Evolutionary conservation across 176 grass and related monocot species (phyloP).

Genomic region (Cenchrus purpureus): DNA sequence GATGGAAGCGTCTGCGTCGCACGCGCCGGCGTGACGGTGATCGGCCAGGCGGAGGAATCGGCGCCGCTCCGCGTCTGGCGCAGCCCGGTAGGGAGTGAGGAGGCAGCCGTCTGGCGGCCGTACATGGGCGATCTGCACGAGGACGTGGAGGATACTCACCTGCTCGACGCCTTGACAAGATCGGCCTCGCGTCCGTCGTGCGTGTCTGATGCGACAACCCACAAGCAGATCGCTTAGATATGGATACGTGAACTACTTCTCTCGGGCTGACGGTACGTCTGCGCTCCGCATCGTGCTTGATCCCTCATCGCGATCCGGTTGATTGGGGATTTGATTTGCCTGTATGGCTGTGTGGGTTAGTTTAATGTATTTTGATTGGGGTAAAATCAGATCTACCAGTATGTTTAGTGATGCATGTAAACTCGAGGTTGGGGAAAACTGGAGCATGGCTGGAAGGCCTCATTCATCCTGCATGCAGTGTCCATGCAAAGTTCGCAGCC

Average conservation of each 20-base stretch:
- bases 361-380: neutral
- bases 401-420: neutral
- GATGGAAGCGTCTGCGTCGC: conserved; percentile 23
- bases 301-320: neutral
- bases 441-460: neutral
- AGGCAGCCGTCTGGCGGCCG: conserved; percentile 31
- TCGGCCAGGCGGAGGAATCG: neutral
- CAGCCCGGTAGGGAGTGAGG: too few relatives aligned
- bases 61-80: too few relatives aligned
- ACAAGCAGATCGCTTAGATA: conserved; percentile 64
- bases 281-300: neutral
- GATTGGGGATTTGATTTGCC: neutral
- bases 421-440: neutral
- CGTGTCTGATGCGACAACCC: conserved; percentile 61
- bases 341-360: neutral
- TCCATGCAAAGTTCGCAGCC: conserved; percentile 3
- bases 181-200: conserved; percentile 65
- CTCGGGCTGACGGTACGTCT: conserved; percentile 51
- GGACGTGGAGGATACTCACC: conserved; percentile 46
- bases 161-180: conserved; percentile 54
- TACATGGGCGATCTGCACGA: conserved; percentile 73
- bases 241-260: conserved; percentile 72
- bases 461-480: conserved; percentile 3
- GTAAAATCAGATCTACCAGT: neutral
- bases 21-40: neutral